A percentile compares a stretch with the other conserved stretches of the same genome.
Evolutionary conservation across 345 rosid genomes (phyloP).

Genomic region (Theobroma cacao): DNA sequence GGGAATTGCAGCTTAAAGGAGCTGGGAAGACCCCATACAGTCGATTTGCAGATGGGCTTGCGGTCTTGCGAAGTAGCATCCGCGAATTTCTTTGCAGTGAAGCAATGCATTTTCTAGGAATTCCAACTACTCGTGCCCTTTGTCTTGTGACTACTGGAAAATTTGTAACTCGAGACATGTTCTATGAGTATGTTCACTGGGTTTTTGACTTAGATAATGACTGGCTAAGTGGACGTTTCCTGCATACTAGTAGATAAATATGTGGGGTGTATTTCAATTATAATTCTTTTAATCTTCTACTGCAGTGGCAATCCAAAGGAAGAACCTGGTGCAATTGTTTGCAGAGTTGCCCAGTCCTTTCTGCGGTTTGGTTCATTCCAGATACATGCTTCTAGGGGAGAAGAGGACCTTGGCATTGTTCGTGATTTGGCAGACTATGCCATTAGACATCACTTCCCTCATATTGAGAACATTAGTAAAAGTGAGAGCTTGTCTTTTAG

Average conservation of each 20-base stretch:
- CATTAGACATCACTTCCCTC: constrained; percentile 83
- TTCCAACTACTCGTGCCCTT: constrained; percentile 95
- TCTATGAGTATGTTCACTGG: constrained; percentile 77
- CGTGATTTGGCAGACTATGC: constrained; percentile 87
- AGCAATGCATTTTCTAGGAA: constrained; percentile 88
- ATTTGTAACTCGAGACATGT: constrained; percentile 92
- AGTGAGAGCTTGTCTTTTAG: constrained; percentile 89
- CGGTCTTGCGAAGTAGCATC: constrained; percentile 93
- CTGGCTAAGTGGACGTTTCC: not conserved
- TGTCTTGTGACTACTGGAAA: constrained; percentile 92
- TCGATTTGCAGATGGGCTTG: constrained; percentile 98
- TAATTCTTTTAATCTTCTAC: constrained; percentile 6
- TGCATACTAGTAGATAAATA: not conserved
- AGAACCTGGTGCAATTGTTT: constrained; percentile 93
- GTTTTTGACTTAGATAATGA: not conserved
- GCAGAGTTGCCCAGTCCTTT: constrained; percentile 89
- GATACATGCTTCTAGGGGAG: constrained; percentile 85
- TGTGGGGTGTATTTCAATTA: not conserved
- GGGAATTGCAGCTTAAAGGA: constrained; percentile 99
- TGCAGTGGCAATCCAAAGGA: constrained; percentile 95
- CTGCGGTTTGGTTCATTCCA: constrained; percentile 93
- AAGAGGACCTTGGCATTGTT: constrained; percentile 82
- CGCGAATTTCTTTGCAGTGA: constrained; percentile 96
- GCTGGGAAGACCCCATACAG: constrained; percentile 96
- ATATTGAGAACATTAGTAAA: constrained; percentile 70